Base-by-base conservation (phyloP, 371 early-diverging fungal genomes). In the Mortierella polycephala region DNA sequence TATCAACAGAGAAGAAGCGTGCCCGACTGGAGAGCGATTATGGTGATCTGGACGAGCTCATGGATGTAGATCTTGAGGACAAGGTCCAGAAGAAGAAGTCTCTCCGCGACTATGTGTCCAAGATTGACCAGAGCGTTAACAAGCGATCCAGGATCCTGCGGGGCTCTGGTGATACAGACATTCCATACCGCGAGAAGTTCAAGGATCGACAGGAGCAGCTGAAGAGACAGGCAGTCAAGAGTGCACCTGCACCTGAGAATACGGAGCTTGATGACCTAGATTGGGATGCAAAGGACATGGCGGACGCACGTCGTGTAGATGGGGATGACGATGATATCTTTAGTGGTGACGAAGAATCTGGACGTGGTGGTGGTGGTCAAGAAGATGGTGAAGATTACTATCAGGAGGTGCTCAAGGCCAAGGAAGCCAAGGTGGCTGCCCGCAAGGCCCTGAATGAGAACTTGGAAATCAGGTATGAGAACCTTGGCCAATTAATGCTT, bases 31-130 rank as follows among this genome's bases (percentile, higher is more conserved):
- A 82, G 56, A 88, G 87, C 55, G 95, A 96, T 77, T 91, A 94
- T 83, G 94, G 93, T 50, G 96, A 96, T 81, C 75, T 87, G 75
- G 89, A 88, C 53, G 86, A 88, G 40, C 69, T 94, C 67, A 90
- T 91, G 71, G 93, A 91, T 57, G 85, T 88, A 12, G 96, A 96
- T 71, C 79, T 91, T 70, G 91, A 91, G 69, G 96, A 96, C 69
- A 95, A 96, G 84, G 68, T 85, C 21, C 85, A 85, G 64, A 89
- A 86, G 67, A 92, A 89, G 84, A 84, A 84, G 63, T 89, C 89
- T 14, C 85, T 94, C 50, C 83, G 93, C 75, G 91, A 92, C 81
- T 90, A 93, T 80, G 89, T 91, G 57, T 84, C 90, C 40, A 85
- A 90, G 69, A 84, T 93, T 66, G 92, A 92, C 74, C 87, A 91